Percentiles rank a stretch among this genome's conserved stretches.
phyloP scores from a whole-genome alignment of 2,329 filamentous ascomycete genomes.

The Pyrenochaeta sp. region DNA sequence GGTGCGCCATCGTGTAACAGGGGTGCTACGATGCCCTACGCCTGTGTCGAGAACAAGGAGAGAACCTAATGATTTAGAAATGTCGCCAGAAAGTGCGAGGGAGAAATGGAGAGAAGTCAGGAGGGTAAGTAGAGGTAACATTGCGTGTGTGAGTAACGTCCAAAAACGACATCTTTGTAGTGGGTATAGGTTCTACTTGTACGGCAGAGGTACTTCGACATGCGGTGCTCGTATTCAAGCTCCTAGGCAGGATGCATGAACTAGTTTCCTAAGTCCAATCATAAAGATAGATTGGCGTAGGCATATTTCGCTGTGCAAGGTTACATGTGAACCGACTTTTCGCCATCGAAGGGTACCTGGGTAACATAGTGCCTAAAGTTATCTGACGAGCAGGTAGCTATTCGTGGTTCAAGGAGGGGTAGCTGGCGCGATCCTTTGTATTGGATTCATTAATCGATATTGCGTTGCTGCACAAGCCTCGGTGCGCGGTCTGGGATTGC shows the following conservation, averaged over 20 bases:
- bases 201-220: neutral
- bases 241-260: neutral
- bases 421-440: neutral
- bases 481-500: neutral
- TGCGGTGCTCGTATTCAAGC: neutral
- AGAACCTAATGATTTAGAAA: neutral
- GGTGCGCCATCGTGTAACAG: slow-evolving; percentile 19
- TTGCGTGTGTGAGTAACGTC: neutral
- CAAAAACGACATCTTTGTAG: neutral
- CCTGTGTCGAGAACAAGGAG: slow-evolving; percentile 22
- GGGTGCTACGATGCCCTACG: slow-evolving; percentile 22
- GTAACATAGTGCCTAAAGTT: neutral
- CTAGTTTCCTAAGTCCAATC: neutral
- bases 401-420: neutral
- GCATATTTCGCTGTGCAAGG: neutral
- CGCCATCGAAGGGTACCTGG: neutral
- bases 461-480: neutral
- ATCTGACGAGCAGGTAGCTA: neutral
- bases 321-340: neutral
- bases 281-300: neutral
- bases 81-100: slow-evolving; percentile 3
- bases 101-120: slow-evolving; percentile 1
- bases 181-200: neutral
- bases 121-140: slow-evolving; percentile 6
- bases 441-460: neutral